phyloP scores from a whole-genome alignment of 2,329 filamentous ascomycete species.

The Xylariaceae sp. region DNA sequence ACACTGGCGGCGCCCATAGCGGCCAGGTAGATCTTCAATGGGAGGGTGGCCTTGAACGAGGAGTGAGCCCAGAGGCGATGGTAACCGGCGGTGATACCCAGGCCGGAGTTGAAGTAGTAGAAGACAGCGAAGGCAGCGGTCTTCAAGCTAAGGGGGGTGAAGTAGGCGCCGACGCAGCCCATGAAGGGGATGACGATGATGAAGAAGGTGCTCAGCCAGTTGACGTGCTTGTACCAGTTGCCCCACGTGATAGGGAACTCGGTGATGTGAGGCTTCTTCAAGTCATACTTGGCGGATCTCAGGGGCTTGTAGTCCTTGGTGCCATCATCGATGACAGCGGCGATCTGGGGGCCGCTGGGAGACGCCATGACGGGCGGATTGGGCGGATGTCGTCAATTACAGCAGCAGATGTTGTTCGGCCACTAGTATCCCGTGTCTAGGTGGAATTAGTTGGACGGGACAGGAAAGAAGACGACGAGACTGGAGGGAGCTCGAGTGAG shows the following conservation, averaged over 20 bases:
- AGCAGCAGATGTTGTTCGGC: constrained; percentile 19
- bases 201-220: constrained; percentile 84
- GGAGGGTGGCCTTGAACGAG: constrained; percentile 40
- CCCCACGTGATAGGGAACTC: constrained; percentile 71
- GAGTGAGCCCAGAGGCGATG: constrained; percentile 41
- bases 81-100: constrained; percentile 36
- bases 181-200: constrained; percentile 72
- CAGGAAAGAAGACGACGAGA: constrained; percentile 2
- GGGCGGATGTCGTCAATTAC: constrained; percentile 29
- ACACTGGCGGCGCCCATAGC: constrained; percentile 44
- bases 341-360: constrained; percentile 32
- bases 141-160: constrained; percentile 53
- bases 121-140: constrained; percentile 41
- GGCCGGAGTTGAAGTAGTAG: constrained; percentile 34
- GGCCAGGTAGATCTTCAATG: constrained; percentile 44
- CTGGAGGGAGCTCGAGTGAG: constrained; percentile 2
- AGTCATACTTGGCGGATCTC: constrained; percentile 42
- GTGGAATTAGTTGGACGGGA: constrained; percentile 12
- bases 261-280: constrained; percentile 77
- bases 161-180: constrained; percentile 69
- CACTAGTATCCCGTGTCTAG: constrained; percentile 16
- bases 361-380: constrained; percentile 34
- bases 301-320: constrained; percentile 41
- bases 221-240: constrained; percentile 90
- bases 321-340: constrained; percentile 42